A percentile compares a stretch with the other conserved stretches of the same genome.
phyloP scores from a whole-genome alignment of 1,284 basidiomycete genomes.

The Sphaerobolus stellatus region DNA sequence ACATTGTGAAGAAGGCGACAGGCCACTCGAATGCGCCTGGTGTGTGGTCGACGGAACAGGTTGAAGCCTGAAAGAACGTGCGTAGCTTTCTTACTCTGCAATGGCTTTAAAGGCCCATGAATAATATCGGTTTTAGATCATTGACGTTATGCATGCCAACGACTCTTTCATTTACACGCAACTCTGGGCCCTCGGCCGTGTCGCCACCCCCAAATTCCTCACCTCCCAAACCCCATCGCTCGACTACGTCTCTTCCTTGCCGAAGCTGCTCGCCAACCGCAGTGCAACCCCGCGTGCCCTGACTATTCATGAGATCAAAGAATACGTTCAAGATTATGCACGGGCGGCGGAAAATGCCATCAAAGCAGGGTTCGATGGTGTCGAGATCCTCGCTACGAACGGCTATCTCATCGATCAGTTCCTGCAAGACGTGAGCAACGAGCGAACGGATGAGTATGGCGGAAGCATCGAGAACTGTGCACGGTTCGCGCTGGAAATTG shows the following conservation, averaged over 20 bases:
- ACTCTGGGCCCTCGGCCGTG: slow-evolving; percentile 37
- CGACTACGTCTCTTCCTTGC: slow-evolving; percentile 43
- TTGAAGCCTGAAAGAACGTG: slow-evolving; percentile 30
- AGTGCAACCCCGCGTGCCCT: slow-evolving; percentile 19
- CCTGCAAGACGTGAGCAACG: slow-evolving; percentile 29
- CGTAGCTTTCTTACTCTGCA: not conserved
- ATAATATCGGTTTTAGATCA: slow-evolving; percentile 17
- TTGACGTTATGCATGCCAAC: slow-evolving; percentile 37
- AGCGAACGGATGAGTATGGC: slow-evolving; percentile 47
- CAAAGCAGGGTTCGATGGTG: slow-evolving; percentile 25
- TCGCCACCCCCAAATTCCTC: slow-evolving; percentile 32
- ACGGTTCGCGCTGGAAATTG: slow-evolving; percentile 39
- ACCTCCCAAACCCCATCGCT: slow-evolving; percentile 32
- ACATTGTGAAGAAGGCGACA: slow-evolving; percentile 27
- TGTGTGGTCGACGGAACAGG: slow-evolving; percentile 27
- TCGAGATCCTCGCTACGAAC: slow-evolving; percentile 18
- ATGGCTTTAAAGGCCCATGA: not conserved
- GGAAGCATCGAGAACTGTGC: slow-evolving; percentile 43
- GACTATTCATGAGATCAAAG: slow-evolving; percentile 44
- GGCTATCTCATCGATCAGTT: slow-evolving; percentile 20
- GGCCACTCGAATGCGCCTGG: slow-evolving; percentile 27
- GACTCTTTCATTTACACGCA: slow-evolving; percentile 35
- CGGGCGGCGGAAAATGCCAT: slow-evolving; percentile 39
- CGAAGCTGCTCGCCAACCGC: slow-evolving; percentile 37
- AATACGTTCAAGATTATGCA: slow-evolving; percentile 39